These are phyloP conservation scores for Candida sanyaensis DNA, from an alignment of 1,139 yeast genomes.

Conservation along the genomic window DNA sequence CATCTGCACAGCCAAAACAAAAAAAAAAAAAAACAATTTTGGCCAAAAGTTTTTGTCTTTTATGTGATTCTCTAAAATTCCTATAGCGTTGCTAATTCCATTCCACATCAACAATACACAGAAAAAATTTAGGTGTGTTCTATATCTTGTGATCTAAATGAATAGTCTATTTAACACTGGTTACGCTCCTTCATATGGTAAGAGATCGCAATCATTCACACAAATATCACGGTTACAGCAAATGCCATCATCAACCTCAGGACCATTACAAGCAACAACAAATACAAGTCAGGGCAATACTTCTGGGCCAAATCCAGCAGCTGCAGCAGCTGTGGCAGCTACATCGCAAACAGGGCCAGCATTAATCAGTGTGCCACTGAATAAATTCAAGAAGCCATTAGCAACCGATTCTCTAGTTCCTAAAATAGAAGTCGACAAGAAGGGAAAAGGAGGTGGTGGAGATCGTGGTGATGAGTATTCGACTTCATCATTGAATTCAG, in stretches of 20 bases:
- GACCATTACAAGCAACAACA: slow-evolving; percentile 5
- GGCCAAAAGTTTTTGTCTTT: neutral
- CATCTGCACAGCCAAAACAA: neutral
- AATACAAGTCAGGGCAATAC: too few species aligned
- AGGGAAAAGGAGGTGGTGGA: neutral
- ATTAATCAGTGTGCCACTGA: neutral
- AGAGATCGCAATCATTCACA: neutral
- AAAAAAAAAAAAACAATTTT: neutral
- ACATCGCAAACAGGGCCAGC: neutral
- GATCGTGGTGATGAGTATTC: neutral
- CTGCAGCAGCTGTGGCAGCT: slow-evolving; percentile 3
- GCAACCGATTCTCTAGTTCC: slow-evolving; percentile 1
- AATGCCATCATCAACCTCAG: slow-evolving; percentile 8
- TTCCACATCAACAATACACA: neutral
- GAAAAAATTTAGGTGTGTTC: neutral
- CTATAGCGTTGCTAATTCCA: slow-evolving; percentile 1
- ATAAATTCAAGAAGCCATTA: neutral
- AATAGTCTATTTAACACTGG: slow-evolving; percentile 2
- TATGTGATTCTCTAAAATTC: neutral
- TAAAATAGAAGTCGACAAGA: slow-evolving; percentile 9
- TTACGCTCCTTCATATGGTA: slow-evolving; percentile 3
- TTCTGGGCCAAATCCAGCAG: neutral
- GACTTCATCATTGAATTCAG: slow-evolving; percentile 5
- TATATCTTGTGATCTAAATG: neutral
- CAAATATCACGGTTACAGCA: neutral